Conservation (phyloP, 805 yeast genomes). For the Yarrowia hollandica region DNA sequence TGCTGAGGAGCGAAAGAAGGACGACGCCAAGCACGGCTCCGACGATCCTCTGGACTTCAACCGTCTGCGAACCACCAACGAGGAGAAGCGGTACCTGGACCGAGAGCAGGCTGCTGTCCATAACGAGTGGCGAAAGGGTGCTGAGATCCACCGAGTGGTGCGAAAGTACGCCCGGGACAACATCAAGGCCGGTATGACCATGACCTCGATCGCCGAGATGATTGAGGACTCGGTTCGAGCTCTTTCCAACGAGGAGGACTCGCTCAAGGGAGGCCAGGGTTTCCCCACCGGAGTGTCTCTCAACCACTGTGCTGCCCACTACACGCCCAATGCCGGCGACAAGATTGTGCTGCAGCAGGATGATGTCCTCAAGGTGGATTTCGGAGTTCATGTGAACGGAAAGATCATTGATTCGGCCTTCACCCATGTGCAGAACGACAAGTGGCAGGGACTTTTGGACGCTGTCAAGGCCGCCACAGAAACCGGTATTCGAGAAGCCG, state of each 20-base stretch:
- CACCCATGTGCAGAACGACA: conserved; percentile 82
- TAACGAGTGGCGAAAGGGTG: conserved; percentile 92
- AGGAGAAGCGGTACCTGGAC: conserved; percentile 79
- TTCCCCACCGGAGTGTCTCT: conserved; percentile 97
- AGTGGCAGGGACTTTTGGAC: conserved; percentile 72
- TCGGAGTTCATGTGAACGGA: conserved; percentile 96
- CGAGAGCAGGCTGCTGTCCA: conserved; percentile 59
- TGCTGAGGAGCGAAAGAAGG: conserved; percentile 21
- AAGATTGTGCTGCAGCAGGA: conserved; percentile 74
- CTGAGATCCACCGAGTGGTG: conserved; percentile 92
- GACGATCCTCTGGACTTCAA: conserved; percentile 71
- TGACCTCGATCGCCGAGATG: conserved; percentile 84
- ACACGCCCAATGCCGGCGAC: conserved; percentile 96
- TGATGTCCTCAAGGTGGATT: conserved; percentile 95
- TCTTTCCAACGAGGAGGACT: conserved; percentile 61
- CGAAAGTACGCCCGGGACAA: conserved; percentile 72
- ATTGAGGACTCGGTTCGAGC: conserved; percentile 83
- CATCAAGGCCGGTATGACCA: conserved; percentile 87
- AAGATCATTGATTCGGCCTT: conserved; percentile 93
- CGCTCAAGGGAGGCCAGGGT: conserved; percentile 78
- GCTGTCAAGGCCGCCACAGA: conserved; percentile 94
- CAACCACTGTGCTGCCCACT: conserved; percentile 96
- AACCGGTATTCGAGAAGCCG: conserved; percentile 89
- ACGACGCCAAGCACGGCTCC: conserved; percentile 45
- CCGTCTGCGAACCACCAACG: conserved; percentile 74